Conservation (phyloP, 2,329 filamentous ascomycete genomes). For the Stagonosporopsis vannaccii region DNA sequence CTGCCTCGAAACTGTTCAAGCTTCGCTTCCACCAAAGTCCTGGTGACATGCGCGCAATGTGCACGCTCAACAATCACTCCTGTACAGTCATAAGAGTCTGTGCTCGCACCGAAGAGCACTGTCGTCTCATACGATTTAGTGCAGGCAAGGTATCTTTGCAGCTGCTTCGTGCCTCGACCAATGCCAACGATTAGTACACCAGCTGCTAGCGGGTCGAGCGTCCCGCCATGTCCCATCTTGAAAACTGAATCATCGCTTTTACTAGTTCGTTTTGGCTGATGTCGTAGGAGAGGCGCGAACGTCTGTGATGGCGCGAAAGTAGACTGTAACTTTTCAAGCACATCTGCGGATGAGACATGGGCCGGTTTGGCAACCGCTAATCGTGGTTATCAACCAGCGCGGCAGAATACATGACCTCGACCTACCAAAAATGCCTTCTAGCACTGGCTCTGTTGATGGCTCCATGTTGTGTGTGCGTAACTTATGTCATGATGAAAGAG, state of each 20-base stretch:
- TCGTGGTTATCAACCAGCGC: background rate
- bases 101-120: constrained; percentile 39
- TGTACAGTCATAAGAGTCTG: constrained; percentile 40
- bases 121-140: constrained; percentile 41
- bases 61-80: constrained; percentile 26
- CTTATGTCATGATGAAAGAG: constrained; percentile 1
- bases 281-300: constrained; percentile 25
- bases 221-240: constrained; percentile 42
- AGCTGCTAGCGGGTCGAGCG: constrained; percentile 40
- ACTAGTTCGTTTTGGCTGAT: constrained; percentile 31
- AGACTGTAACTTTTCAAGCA: constrained; percentile 32
- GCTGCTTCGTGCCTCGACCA: constrained; percentile 39
- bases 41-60: constrained; percentile 26
- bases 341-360: constrained; percentile 31
- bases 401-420: background rate
- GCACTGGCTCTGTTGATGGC: background rate
- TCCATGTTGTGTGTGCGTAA: background rate
- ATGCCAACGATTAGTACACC: constrained; percentile 43
- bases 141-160: constrained; percentile 36
- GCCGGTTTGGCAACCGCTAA: constrained; percentile 35
- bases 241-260: constrained; percentile 34
- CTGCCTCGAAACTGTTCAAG: constrained; percentile 31
- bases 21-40: constrained; percentile 26
- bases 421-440: constrained; percentile 38
- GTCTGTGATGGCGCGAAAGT: constrained; percentile 27